Evolutionary conservation across 129 eudicot species (phyloP), one percentile per base, ranked within the genome.

Genomic region (Tagetes patula): DNA sequence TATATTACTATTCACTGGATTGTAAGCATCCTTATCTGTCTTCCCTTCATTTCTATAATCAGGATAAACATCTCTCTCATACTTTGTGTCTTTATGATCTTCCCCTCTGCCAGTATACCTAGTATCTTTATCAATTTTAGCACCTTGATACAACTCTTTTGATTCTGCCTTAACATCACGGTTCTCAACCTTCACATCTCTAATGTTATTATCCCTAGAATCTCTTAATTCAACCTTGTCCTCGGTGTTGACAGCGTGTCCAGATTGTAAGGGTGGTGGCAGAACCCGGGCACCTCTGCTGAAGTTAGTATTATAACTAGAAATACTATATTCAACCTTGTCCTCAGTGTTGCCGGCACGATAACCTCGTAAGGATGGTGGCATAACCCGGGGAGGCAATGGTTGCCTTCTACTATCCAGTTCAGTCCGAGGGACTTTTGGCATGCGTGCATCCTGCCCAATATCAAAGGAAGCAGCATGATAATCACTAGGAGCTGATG

Each of bases 341-440:
- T 20, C 27, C 27, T 20, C 27, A 20, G 27, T 20, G 27, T 20
- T 20, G 27, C 27, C 27, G 27, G 27, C 27, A 20, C 27, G 27
- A 20, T 20, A 20, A 20, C 27, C 27, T 20, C 27, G 27, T 20
- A 20, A 20, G 27, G 27, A 20, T 20, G 27, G 27, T 20, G 27
- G 27, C 27, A 20, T 20, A 20, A 20, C 27, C 27, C 27, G 27
- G 27, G 27, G 89, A 74, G 67, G 85, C 81, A 85, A 47, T 0
- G 87, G 87, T 7, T 88, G 73, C 74, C 87, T 82, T 80, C 88
- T 80, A 30, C 43, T 65, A 39, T 89, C 96, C 62, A 76, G 82
- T 50, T 92, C 97, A 66, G 84, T 84, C 32, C 95, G 83, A 2
- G 87, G 87, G 59, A 87, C 75, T 82, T 88, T 91, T 4, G 86